Percentiles rank a stretch among this genome's conserved stretches.
Conservation (phyloP, 2,329 filamentous ascomycete species). For the Paraphaeosphaeria sporulosa region DNA sequence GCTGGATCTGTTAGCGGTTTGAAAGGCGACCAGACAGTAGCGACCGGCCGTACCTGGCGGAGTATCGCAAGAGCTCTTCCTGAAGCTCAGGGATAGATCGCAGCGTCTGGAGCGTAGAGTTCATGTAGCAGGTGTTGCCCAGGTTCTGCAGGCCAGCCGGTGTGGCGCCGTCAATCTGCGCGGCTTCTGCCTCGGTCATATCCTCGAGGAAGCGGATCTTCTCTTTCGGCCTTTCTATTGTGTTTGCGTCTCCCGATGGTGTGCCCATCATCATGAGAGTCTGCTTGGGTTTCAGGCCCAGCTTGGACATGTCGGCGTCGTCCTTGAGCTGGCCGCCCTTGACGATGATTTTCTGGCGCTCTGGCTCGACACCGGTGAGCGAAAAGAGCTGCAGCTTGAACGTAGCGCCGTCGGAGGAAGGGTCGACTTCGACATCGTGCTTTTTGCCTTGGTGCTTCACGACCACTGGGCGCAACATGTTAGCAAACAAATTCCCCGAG, state of each 20-base stretch:
- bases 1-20: slow-evolving; percentile 30
- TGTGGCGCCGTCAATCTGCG: slow-evolving; percentile 80
- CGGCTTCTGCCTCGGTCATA: slow-evolving; percentile 94
- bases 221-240: slow-evolving; percentile 77
- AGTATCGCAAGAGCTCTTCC: slow-evolving; percentile 74
- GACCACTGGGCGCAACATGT: slow-evolving; percentile 66
- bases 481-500: slow-evolving; percentile 24
- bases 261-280: slow-evolving; percentile 97
- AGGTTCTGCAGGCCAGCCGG: slow-evolving; percentile 90
- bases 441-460: slow-evolving; percentile 97
- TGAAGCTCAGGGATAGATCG: slow-evolving; percentile 91
- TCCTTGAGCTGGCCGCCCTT: slow-evolving; percentile 96
- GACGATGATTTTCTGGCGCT: slow-evolving; percentile 93
- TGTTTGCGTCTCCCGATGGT: slow-evolving; percentile 69
- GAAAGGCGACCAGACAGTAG: background rate
- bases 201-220: slow-evolving; percentile 91
- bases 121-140: slow-evolving; percentile 98
- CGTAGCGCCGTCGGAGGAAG: slow-evolving; percentile 82
- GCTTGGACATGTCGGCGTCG: slow-evolving; percentile 83
- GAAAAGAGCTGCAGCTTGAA: slow-evolving; percentile 97
- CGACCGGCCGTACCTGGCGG: slow-evolving; percentile 38
- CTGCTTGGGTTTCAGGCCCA: slow-evolving; percentile 86
- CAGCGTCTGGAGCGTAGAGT: slow-evolving; percentile 93
- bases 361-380: slow-evolving; percentile 92
- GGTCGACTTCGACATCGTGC: slow-evolving; percentile 91